Evolutionary conservation across 2,329 filamentous ascomycete genomes (phyloP).

Genomic region (Hypoxylon sp.): DNA sequence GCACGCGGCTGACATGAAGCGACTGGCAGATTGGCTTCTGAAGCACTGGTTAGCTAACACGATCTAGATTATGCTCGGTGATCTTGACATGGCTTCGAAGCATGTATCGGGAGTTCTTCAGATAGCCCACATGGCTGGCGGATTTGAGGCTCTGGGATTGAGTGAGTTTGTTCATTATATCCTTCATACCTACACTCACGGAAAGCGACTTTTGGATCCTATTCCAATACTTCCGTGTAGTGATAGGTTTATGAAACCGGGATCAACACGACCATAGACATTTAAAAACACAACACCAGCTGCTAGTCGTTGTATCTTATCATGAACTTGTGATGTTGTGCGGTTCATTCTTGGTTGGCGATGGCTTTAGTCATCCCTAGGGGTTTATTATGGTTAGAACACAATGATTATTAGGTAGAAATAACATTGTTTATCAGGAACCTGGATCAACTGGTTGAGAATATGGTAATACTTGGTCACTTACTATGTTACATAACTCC

Average conservation of each 20-base stretch:
- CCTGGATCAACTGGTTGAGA: too few species aligned
- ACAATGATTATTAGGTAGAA: background rate
- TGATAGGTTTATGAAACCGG: background rate
- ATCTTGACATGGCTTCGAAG: background rate
- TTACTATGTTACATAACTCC: too few species aligned
- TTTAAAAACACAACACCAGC: background rate
- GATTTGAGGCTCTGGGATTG: background rate
- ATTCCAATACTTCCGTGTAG: background rate
- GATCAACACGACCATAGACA: background rate
- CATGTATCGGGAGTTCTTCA: background rate
- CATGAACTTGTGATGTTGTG: too few species aligned
- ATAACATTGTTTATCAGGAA: background rate
- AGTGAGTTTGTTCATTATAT: background rate
- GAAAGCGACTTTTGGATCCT: background rate
- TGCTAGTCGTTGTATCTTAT: background rate
- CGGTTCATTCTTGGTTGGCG: background rate
- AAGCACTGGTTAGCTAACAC: background rate
- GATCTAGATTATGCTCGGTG: constrained; percentile 1
- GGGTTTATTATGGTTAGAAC: background rate
- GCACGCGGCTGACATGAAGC: background rate
- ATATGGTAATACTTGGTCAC: too few species aligned
- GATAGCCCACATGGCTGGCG: background rate
- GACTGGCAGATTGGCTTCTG: background rate
- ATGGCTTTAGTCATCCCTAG: background rate
- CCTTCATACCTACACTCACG: background rate